Percentiles rank a stretch among this genome's conserved stretches.
Evolutionary conservation across 768 basidiomycete genomes (phyloP).

Genomic region (Agaricus sinodeliciosus): DNA sequence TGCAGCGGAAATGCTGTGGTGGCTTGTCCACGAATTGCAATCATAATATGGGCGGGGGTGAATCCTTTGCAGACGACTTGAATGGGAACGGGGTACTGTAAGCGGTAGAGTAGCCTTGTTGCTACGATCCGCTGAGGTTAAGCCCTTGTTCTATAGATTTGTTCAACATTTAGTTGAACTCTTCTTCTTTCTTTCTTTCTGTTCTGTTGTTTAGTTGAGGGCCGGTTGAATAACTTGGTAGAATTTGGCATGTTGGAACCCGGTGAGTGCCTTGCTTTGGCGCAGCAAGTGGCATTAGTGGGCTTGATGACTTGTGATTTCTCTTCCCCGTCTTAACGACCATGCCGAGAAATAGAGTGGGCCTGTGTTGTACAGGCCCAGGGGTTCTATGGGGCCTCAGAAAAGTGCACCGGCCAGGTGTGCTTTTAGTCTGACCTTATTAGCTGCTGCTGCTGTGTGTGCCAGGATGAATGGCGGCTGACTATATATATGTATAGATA

Average conservation of each 20-base stretch:
- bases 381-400: slow-evolving; percentile 44
- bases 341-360: slow-evolving; percentile 74
- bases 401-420: slow-evolving; percentile 81
- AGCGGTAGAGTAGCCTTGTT: slow-evolving; percentile 75
- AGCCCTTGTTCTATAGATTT: slow-evolving; percentile 68
- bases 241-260: no score
- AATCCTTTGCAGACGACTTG: slow-evolving; percentile 79
- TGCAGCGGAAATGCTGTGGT: slow-evolving; percentile 46
- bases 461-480: no score
- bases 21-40: slow-evolving; percentile 52
- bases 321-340: slow-evolving; percentile 94
- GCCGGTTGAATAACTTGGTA: slow-evolving; percentile 31
- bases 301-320: slow-evolving; percentile 51
- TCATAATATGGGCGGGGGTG: slow-evolving; percentile 62
- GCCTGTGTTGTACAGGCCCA: slow-evolving; percentile 51
- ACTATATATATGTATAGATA: not conserved
- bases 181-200: slow-evolving; percentile 26
- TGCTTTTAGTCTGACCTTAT: slow-evolving; percentile 72
- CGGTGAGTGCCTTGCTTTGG: slow-evolving; percentile 10
- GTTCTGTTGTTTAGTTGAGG: slow-evolving; percentile 22
- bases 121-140: slow-evolving; percentile 75
- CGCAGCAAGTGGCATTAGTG: not conserved
- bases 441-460: not conserved
- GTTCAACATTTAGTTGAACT: slow-evolving; percentile 45
- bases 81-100: slow-evolving; percentile 71